Percentiles rank a stretch among this genome's conserved stretches.
Evolutionary conservation across 1,139 yeast species (phyloP).

Genomic region (Saccharomyces hybrid): DNA sequence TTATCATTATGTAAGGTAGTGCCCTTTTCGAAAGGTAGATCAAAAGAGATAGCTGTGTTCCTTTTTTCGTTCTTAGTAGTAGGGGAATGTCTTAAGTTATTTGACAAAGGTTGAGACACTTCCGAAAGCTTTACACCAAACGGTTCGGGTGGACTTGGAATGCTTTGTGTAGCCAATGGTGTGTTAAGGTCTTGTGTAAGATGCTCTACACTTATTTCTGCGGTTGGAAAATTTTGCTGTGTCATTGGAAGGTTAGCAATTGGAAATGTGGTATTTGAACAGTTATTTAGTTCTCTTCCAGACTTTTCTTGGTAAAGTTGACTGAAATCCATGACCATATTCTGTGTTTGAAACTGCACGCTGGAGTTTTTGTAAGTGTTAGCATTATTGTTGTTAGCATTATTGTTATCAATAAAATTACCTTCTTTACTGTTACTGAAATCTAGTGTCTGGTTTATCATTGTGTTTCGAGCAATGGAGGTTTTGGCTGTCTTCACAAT

Average conservation of each 20-base stretch:
- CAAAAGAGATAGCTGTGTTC: neutral
- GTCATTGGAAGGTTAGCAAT: neutral
- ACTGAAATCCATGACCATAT: constrained; percentile 1
- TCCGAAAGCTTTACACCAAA: neutral
- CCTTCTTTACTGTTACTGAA: neutral
- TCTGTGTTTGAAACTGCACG: neutral
- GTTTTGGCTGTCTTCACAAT: constrained; percentile 1
- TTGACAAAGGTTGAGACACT: neutral
- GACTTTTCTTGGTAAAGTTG: neutral
- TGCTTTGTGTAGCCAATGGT: neutral
- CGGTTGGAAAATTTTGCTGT: neutral
- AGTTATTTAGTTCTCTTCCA: neutral
- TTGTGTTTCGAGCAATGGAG: neutral
- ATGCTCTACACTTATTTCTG: neutral
- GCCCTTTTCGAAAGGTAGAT: neutral
- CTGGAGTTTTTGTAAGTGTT: neutral
- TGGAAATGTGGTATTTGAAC: neutral
- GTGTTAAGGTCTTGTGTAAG: neutral
- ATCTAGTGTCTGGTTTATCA: neutral
- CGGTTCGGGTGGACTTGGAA: neutral
- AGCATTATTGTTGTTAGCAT: neutral
- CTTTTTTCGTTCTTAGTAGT: neutral
- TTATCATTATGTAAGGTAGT: neutral
- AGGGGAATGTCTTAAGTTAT: neutral
- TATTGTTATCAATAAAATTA: neutral